A percentile compares a stretch with the other conserved stretches of the same genome.
Conservation (phyloP, 805 yeast species). For the Sugiyamaella boreocaroliniensis region DNA sequence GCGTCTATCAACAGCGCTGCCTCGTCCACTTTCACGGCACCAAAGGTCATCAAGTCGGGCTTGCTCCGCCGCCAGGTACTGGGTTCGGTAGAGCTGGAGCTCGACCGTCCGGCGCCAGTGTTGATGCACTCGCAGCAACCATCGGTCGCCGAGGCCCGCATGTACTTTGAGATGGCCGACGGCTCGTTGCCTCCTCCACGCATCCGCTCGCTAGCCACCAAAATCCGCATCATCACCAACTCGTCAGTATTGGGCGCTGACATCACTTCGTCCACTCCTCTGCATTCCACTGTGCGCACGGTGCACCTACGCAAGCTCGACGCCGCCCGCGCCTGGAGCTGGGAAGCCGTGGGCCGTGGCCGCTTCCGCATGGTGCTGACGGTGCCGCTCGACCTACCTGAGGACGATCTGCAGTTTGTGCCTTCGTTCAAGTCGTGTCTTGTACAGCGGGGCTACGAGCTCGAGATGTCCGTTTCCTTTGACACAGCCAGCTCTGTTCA, state of each 20-base stretch:
- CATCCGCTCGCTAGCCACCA: conserved; percentile 1
- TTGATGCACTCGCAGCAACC: not conserved
- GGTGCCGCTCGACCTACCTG: conserved; percentile 1
- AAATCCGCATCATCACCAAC: not conserved
- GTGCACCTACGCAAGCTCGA: conserved; percentile 1
- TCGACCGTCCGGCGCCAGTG: not conserved
- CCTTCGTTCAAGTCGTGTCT: conserved; percentile 12
- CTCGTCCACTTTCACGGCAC: not conserved
- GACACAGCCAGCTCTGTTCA: not conserved
- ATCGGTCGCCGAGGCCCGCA: not conserved
- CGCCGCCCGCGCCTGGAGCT: not conserved
- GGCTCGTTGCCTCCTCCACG: not conserved
- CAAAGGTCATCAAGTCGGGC: not conserved
- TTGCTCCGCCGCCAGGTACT: not conserved
- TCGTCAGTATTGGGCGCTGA: not conserved
- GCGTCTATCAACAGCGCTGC: not conserved
- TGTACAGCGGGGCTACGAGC: conserved; percentile 7
- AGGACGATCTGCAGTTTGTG: conserved; percentile 1
- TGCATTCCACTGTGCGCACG: not conserved
- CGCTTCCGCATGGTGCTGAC: not conserved
- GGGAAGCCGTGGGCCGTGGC: not conserved
- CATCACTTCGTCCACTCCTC: not conserved
- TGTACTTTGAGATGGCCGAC: not conserved
- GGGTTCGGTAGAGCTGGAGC: not conserved
- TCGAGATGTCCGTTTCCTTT: conserved; percentile 2